These are phyloP conservation scores for Suillus lakei DNA, from an alignment of 768 basidiomycete genomes.

Conservation along the genomic window DNA sequence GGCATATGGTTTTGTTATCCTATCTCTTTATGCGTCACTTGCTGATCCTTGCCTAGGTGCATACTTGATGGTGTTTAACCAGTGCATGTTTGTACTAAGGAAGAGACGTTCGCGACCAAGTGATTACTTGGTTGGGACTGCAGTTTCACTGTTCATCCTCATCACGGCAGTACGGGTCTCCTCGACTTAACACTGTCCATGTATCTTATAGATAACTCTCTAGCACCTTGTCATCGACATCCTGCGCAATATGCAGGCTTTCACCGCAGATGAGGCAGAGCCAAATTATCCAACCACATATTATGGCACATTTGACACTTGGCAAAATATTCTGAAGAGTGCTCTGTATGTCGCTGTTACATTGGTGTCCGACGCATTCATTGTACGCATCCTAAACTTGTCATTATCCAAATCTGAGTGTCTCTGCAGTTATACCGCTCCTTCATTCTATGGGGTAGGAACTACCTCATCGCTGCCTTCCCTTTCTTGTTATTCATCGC, in stretches of 20 bases:
- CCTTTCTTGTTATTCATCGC: constrained; percentile 30
- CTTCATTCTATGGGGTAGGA: constrained; percentile 32
- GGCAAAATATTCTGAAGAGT: constrained; percentile 30
- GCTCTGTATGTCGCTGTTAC: constrained; percentile 26
- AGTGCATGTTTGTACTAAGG: constrained; percentile 13
- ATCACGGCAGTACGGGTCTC: constrained; percentile 14
- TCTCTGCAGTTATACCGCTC: constrained; percentile 27
- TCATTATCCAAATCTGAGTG: not conserved
- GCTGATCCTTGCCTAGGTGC: constrained; percentile 3
- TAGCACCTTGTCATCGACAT: constrained; percentile 32
- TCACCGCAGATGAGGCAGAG: constrained; percentile 18
- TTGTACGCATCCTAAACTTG: constrained; percentile 19
- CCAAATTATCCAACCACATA: constrained; percentile 23
- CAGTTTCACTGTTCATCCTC: constrained; percentile 17
- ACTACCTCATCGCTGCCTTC: constrained; percentile 15
- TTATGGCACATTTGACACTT: constrained; percentile 22
- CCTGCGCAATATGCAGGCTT: constrained; percentile 27
- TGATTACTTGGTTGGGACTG: constrained; percentile 16
- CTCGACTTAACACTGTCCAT: not conserved
- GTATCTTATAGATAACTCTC: not conserved
- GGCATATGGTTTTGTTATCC: constrained; percentile 11
- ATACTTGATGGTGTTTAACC: constrained; percentile 16
- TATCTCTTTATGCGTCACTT: not conserved
- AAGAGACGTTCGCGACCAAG: constrained; percentile 17
- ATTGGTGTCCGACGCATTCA: constrained; percentile 31